Evolutionary conservation across 2,329 filamentous ascomycete genomes (phyloP), one percentile per base, ranked within the genome.

Genomic region (Hypoxylon sp.): DNA sequence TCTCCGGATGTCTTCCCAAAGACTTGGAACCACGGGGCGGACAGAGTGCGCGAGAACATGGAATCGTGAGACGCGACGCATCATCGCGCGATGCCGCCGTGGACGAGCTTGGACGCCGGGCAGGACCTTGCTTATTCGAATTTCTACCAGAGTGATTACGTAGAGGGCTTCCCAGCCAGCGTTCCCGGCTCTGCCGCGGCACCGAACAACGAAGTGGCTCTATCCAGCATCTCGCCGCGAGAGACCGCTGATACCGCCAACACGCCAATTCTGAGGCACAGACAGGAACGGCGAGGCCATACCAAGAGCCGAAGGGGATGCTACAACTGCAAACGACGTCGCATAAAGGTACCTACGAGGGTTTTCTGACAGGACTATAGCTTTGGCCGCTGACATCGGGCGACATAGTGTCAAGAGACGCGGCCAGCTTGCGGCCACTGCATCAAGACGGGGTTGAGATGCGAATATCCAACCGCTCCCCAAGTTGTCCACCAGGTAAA

Each of bases 321-420:
- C 72, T 88, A 82, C 71, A 87, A 87, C 69, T 89, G 87, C 75
- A 89, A 89, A 72, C 78, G 82, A 53, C 76, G 86, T 35, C 81
- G 86, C 56, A 88, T 89, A 70, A 89, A 86, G 80, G 83, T 82
- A 72, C 18, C 38, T 13, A 13, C 35, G n/a, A n/a, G n/a, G n/a
- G n/a, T n/a, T n/a, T n/a, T n/a, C n/a, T n/a, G n/a, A n/a, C n/a
- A n/a, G 17, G 20, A 24, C 27, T 33, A 8, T n/a, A 10, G 11
- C 37, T 4, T 42, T 9, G n/a, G 27, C 23, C 23, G 33, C 46
- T 58, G 23, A 58, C 6, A 7, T 20, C 7, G 23, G 29, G 31
- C 63, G 41, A 88, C 81, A 89, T 42, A 88, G 81, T 89, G 87
- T 69, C 86, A 88, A 73, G 87, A 89, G 71, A 85, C 78, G n/a